These are phyloP conservation scores for Leucocoprinus leucothites DNA, from an alignment of 768 basidiomycete species.

Conservation along the genomic window DNA sequence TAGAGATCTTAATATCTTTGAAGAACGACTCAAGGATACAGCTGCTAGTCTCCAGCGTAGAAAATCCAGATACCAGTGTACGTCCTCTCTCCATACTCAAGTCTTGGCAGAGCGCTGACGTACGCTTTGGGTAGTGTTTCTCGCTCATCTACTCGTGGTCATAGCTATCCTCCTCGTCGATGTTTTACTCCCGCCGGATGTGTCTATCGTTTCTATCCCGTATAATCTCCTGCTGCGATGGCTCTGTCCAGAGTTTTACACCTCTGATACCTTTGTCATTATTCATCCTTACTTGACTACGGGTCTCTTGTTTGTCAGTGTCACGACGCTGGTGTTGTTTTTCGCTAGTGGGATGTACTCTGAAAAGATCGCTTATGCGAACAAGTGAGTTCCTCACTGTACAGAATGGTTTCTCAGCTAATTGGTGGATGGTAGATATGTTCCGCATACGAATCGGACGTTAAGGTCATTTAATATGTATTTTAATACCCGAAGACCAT, in stretches of 20 bases:
- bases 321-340: slow-evolving; percentile 90
- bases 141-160: slow-evolving; percentile 61
- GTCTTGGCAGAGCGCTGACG: no score
- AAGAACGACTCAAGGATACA: slow-evolving; percentile 95
- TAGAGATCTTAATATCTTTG: slow-evolving; percentile 86
- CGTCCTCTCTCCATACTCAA: no score
- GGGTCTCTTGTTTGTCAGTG: slow-evolving; percentile 80
- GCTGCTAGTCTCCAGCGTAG: slow-evolving; percentile 76
- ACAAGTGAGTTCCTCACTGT: slow-evolving; percentile 60
- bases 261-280: slow-evolving; percentile 34
- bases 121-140: slow-evolving; percentile 75
- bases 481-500: slow-evolving; percentile 86
- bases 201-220: slow-evolving; percentile 63
- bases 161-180: slow-evolving; percentile 75
- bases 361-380: slow-evolving; percentile 95
- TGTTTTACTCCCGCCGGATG: slow-evolving; percentile 62
- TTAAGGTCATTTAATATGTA: slow-evolving; percentile 95
- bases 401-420: neutral
- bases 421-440: slow-evolving; percentile 63
- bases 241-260: slow-evolving; percentile 51
- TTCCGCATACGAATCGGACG: slow-evolving; percentile 91
- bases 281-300: slow-evolving; percentile 75
- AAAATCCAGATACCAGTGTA: slow-evolving; percentile 82
- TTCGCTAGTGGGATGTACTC: slow-evolving; percentile 96
- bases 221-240: slow-evolving; percentile 49